Evolutionary conservation across 2,329 filamentous ascomycete species (phyloP).

Genomic region (Boeremia lycopersici): DNA sequence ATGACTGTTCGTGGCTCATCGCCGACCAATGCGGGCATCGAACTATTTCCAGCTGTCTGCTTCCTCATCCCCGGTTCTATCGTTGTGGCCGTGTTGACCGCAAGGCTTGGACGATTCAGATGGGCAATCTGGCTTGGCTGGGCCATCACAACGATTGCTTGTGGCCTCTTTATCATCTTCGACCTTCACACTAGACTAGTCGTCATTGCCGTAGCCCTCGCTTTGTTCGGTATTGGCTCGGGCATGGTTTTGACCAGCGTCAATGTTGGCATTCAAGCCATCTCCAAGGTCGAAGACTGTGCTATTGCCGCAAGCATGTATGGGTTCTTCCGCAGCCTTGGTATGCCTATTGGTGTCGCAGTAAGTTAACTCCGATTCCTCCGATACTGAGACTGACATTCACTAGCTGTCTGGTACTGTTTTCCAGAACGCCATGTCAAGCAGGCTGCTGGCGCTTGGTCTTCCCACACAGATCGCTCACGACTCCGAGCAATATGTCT

Average conservation of each 20-base stretch:
- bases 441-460: constrained; percentile 28
- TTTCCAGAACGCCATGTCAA: constrained; percentile 50
- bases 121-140: constrained; percentile 54
- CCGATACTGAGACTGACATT: constrained; percentile 1
- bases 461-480: constrained; percentile 33
- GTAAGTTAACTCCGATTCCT: constrained; percentile 11
- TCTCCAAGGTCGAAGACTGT: constrained; percentile 40
- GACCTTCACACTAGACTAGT: constrained; percentile 39
- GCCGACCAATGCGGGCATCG: constrained; percentile 45
- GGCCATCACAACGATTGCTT: constrained; percentile 44
- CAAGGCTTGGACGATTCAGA: constrained; percentile 38
- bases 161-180: constrained; percentile 49
- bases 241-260: constrained; percentile 51
- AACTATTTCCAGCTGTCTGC: constrained; percentile 46
- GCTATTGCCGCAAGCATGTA: constrained; percentile 48
- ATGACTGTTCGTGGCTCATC: constrained; percentile 45
- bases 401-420: constrained; percentile 37
- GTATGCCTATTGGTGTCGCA: constrained; percentile 54
- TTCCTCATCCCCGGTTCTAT: constrained; percentile 41
- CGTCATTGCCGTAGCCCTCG: constrained; percentile 47
- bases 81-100: constrained; percentile 31
- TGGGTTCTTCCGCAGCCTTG: constrained; percentile 49
- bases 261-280: constrained; percentile 50
- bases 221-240: constrained; percentile 50
- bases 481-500: constrained; percentile 38